phyloP scores from a whole-genome alignment of 441 rosid species.

The Aleurites moluccanus region DNA sequence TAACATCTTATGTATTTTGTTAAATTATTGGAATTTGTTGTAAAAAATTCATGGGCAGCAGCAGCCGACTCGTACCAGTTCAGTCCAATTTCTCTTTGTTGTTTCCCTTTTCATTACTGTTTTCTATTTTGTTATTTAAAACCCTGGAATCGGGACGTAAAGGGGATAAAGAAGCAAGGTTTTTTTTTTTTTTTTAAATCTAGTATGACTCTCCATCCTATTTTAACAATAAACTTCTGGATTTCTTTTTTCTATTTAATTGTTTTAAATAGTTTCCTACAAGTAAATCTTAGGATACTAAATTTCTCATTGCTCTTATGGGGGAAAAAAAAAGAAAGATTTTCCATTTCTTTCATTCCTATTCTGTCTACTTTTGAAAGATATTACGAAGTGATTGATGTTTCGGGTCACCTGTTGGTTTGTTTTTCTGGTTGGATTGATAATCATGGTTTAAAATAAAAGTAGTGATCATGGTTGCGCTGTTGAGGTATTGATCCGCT shows the following conservation, averaged over 20 bases:
- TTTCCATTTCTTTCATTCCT: not conserved
- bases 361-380: not conserved
- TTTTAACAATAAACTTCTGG: not conserved
- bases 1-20: too few relatives aligned
- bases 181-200: not conserved
- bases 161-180: not conserved
- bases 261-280: not conserved
- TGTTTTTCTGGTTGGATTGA: not conserved
- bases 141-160: too few relatives aligned
- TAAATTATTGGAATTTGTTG: too few relatives aligned
- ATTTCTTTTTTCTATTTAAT: not conserved
- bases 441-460: too few relatives aligned
- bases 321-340: constrained; percentile 6
- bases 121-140: too few relatives aligned
- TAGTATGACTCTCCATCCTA: not conserved
- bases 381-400: not conserved
- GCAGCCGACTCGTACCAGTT: too few relatives aligned
- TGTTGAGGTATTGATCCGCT: too few relatives aligned
- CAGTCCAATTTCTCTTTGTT: too few relatives aligned
- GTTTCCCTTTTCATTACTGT: too few relatives aligned
- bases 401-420: not conserved
- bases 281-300: not conserved
- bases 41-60: too few relatives aligned
- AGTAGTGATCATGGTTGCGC: too few relatives aligned
- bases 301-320: not conserved